Conservation (phyloP, 1,284 basidiomycete genomes). For the Melanopsichium pennsylvanicum region DNA sequence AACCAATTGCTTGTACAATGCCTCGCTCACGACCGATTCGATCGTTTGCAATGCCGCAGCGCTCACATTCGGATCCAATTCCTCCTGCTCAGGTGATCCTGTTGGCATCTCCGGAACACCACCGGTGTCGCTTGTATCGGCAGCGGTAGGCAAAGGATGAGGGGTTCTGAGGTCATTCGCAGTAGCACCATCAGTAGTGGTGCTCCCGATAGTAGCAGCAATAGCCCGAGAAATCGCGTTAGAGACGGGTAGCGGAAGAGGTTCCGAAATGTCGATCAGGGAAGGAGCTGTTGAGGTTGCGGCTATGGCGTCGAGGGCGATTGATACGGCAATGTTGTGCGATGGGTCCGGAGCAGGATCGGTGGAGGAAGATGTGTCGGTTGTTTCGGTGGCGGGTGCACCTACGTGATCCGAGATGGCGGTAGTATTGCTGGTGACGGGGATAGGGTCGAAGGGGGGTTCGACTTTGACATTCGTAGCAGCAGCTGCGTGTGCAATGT, state of each 20-base stretch:
- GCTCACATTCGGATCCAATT: conserved; percentile 21
- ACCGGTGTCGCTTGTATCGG: no score
- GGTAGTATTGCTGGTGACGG: no score
- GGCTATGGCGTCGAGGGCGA: conserved; percentile 26
- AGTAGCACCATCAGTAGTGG: neutral
- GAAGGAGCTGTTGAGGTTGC: conserved; percentile 9
- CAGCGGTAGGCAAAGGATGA: no score
- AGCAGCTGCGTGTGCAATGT: no score
- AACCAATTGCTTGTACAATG: conserved; percentile 34
- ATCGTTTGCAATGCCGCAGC: conserved; percentile 32
- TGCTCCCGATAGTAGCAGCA: conserved; percentile 29
- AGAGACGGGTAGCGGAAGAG: conserved; percentile 22
- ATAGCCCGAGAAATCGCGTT: conserved; percentile 34
- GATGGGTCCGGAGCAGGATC: neutral
- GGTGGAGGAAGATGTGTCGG: no score
- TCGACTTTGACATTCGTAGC: conserved; percentile 25
- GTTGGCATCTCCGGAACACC: no score
- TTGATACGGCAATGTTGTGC: conserved; percentile 28
- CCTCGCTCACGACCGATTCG: conserved; percentile 31
- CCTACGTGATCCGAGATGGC: no score
- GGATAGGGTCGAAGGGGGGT: no score
- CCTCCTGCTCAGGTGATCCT: no score
- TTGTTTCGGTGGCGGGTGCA: no score
- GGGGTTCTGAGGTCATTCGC: no score
- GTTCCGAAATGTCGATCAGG: conserved; percentile 11